Conservation (phyloP, 768 basidiomycete genomes). For the Hydnum rufescens region DNA sequence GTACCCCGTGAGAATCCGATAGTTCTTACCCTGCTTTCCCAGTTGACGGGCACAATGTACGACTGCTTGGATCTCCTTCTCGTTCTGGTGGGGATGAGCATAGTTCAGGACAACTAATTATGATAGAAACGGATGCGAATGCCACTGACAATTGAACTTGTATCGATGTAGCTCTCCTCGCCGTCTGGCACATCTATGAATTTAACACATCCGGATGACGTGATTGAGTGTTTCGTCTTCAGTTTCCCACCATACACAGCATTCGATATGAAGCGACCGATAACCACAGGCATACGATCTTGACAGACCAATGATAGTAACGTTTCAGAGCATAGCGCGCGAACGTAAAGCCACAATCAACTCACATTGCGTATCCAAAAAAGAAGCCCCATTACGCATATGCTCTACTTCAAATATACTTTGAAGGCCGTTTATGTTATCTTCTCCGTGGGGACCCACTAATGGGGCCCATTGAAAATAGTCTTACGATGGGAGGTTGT, state of each 20-base stretch:
- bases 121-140: background rate
- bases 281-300: constrained; percentile 75
- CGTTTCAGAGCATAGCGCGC: too few relatives aligned
- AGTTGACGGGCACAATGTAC: constrained; percentile 33
- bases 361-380: constrained; percentile 62
- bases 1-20: constrained; percentile 64
- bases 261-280: constrained; percentile 52
- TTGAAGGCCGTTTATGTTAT: constrained; percentile 39
- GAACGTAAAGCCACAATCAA: constrained; percentile 5
- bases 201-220: constrained; percentile 30
- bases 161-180: constrained; percentile 21
- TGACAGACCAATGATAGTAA: too few relatives aligned
- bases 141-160: background rate
- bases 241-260: constrained; percentile 44
- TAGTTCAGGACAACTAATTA: background rate
- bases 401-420: constrained; percentile 66
- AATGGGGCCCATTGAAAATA: constrained; percentile 1
- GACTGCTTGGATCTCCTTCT: constrained; percentile 33
- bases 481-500: background rate
- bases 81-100: constrained; percentile 28
- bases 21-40: constrained; percentile 30
- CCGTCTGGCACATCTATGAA: constrained; percentile 39
- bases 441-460: constrained; percentile 72
- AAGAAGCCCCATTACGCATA: constrained; percentile 27
- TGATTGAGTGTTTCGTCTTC: constrained; percentile 27